Evolutionary conservation across 257 asterid species (phyloP).

Genomic region (Capsicum rhomboideum): DNA sequence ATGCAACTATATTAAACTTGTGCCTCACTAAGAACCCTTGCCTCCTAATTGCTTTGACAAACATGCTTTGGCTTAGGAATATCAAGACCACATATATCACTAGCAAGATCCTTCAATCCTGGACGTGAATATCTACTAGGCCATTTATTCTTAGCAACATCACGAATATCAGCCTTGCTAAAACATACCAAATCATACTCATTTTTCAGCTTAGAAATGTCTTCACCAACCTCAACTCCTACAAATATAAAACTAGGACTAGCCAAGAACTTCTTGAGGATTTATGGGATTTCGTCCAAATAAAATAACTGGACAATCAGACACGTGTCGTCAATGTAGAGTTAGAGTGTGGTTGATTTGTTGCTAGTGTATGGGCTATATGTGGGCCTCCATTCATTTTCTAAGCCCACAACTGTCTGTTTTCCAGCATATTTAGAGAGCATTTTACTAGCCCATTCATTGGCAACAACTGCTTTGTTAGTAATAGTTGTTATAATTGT

Average conservation of each 20-base stretch:
- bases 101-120: constrained; percentile 62
- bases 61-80: constrained; percentile 52
- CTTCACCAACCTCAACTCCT: constrained; percentile 50
- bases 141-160: constrained; percentile 31
- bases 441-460: constrained; percentile 40
- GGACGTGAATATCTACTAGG: constrained; percentile 40
- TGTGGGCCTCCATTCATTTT: constrained; percentile 61
- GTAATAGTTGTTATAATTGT: constrained; percentile 59
- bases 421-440: constrained; percentile 11
- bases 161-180: constrained; percentile 20
- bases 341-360: constrained; percentile 63
- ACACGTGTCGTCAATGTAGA: constrained; percentile 41
- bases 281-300: constrained; percentile 39
- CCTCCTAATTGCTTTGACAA: constrained; percentile 72
- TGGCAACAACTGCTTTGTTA: constrained; percentile 20
- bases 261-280: constrained; percentile 25
- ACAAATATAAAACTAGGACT: constrained; percentile 47
- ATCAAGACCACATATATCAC: constrained; percentile 27
- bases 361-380: constrained; percentile 23
- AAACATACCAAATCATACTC: constrained; percentile 51
- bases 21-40: constrained; percentile 24
- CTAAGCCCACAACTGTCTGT: constrained; percentile 47
- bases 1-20: constrained; percentile 63
- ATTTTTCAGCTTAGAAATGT: constrained; percentile 29
- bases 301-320: constrained; percentile 57